These are phyloP conservation scores for Xanthoconium purpureum DNA, from an alignment of 768 basidiomycete species.

Conservation along the genomic window DNA sequence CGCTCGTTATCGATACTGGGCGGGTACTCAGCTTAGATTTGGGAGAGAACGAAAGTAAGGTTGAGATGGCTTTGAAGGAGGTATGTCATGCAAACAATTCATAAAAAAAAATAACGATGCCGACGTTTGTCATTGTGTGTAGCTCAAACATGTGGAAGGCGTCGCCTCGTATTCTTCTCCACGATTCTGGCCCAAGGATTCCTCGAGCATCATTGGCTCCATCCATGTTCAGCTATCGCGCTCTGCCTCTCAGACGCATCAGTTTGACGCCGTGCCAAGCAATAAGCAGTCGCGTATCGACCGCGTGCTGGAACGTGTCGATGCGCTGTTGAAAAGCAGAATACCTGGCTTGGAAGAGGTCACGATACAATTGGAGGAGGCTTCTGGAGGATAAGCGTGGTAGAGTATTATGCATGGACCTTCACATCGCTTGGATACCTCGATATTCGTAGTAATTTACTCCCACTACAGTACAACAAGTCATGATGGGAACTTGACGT, in stretches of 20 bases:
- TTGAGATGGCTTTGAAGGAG: slow-evolving; percentile 60
- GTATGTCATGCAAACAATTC: slow-evolving; percentile 36
- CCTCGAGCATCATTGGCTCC: slow-evolving; percentile 79
- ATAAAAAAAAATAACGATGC: neutral
- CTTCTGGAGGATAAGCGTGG: slow-evolving; percentile 3
- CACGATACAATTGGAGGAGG: slow-evolving; percentile 78
- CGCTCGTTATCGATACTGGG: slow-evolving; percentile 92
- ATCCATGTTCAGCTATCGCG: slow-evolving; percentile 86
- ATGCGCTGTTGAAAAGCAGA: slow-evolving; percentile 61
- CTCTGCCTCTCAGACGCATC: slow-evolving; percentile 54
- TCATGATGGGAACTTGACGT: too few species aligned
- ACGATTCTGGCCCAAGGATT: slow-evolving; percentile 96
- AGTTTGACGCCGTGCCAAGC: slow-evolving; percentile 38
- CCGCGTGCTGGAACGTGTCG: slow-evolving; percentile 72
- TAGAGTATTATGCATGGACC: slow-evolving; percentile 3
- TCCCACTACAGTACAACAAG: neutral
- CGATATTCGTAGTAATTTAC: slow-evolving; percentile 17
- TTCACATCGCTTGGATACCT: slow-evolving; percentile 7
- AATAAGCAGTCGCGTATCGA: slow-evolving; percentile 38
- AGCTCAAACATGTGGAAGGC: slow-evolving; percentile 78
- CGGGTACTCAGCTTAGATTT: slow-evolving; percentile 85
- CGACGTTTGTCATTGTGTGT: neutral
- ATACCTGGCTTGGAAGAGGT: slow-evolving; percentile 86
- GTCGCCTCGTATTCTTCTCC: slow-evolving; percentile 76
- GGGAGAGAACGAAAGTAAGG: slow-evolving; percentile 52